Evolutionary conservation across 2,329 filamentous ascomycete species (phyloP).

Genomic region (Aspergillus amoenus): DNA sequence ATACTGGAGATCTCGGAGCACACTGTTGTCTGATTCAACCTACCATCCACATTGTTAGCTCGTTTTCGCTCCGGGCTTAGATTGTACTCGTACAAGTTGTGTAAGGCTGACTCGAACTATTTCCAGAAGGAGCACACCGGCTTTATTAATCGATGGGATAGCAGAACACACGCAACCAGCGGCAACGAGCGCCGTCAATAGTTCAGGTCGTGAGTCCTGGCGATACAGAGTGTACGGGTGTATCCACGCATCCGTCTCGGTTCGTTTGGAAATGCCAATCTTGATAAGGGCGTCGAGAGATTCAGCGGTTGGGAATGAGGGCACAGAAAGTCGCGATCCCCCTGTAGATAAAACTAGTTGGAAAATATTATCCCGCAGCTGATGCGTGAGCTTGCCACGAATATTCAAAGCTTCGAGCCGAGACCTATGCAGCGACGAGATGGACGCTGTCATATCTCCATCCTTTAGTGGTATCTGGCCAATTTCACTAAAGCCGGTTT

Average conservation of each 20-base stretch:
- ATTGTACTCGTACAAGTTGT: background rate
- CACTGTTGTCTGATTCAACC: constrained; percentile 9
- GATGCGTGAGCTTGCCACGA: constrained; percentile 2
- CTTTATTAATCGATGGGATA: constrained; percentile 1
- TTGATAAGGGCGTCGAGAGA: constrained; percentile 6
- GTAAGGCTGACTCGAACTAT: constrained; percentile 6
- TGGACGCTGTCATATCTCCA: constrained; percentile 6
- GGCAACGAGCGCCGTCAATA: background rate
- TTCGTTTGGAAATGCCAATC: constrained; percentile 6
- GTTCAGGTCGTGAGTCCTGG: background rate
- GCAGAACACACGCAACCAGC: constrained; percentile 9
- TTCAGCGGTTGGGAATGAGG: constrained; percentile 8
- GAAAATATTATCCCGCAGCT: constrained; percentile 3
- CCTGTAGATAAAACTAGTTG: background rate
- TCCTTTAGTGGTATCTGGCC: constrained; percentile 1
- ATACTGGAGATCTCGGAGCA: constrained; percentile 5
- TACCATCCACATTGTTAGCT: background rate
- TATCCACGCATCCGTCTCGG: constrained; percentile 9
- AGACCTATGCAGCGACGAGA: constrained; percentile 1
- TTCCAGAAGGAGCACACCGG: constrained; percentile 5
- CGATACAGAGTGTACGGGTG: constrained; percentile 7
- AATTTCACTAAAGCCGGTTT: constrained; percentile 3
- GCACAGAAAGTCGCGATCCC: background rate
- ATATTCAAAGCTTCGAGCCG: constrained; percentile 5
- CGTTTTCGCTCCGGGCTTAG: background rate